Percentiles rank a stretch among this genome's conserved stretches.
phyloP scores from a whole-genome alignment of 495 filamentous ascomycete genomes.

The Talaromyces thailandensis region DNA sequence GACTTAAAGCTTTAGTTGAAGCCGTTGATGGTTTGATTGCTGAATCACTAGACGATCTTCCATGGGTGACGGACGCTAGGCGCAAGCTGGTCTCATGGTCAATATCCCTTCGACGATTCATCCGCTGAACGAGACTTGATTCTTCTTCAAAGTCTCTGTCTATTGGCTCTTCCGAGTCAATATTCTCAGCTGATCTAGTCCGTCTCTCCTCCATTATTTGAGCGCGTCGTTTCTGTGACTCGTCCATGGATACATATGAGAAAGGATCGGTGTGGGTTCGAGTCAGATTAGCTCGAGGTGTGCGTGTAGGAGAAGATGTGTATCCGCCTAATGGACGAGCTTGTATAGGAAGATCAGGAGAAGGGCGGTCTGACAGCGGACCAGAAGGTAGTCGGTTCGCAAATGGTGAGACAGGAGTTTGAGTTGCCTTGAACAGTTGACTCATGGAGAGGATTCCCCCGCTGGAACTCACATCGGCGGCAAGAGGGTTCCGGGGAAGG shows the following conservation, averaged over 20 bases:
- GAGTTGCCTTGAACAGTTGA: constrained; percentile 42
- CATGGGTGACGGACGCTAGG: constrained; percentile 26
- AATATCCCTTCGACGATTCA: constrained; percentile 25
- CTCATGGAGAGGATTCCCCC: constrained; percentile 40
- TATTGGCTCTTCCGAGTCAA: constrained; percentile 30
- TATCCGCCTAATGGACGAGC: constrained; percentile 24
- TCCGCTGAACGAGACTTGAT: constrained; percentile 31
- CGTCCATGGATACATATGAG: constrained; percentile 43
- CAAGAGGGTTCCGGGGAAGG: constrained; percentile 37
- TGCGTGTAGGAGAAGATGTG: constrained; percentile 33
- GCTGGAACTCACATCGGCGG: constrained; percentile 27
- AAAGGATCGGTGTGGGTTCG: constrained; percentile 38
- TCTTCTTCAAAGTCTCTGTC: constrained; percentile 40
- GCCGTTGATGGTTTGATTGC: not conserved
- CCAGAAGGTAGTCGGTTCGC: constrained; percentile 30
- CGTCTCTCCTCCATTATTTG: constrained; percentile 26
- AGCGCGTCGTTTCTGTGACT: constrained; percentile 36
- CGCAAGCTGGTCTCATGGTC: constrained; percentile 29
- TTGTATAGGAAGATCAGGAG: constrained; percentile 41
- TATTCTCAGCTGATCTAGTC: constrained; percentile 28
- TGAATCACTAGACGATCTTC: not conserved
- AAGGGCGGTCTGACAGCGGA: constrained; percentile 38
- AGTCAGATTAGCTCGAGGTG: constrained; percentile 21
- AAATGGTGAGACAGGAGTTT: constrained; percentile 44
- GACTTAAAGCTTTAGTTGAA: constrained; percentile 8